phyloP scores from a whole-genome alignment of 1,284 basidiomycete species.

The Trichosporon ovoides region DNA sequence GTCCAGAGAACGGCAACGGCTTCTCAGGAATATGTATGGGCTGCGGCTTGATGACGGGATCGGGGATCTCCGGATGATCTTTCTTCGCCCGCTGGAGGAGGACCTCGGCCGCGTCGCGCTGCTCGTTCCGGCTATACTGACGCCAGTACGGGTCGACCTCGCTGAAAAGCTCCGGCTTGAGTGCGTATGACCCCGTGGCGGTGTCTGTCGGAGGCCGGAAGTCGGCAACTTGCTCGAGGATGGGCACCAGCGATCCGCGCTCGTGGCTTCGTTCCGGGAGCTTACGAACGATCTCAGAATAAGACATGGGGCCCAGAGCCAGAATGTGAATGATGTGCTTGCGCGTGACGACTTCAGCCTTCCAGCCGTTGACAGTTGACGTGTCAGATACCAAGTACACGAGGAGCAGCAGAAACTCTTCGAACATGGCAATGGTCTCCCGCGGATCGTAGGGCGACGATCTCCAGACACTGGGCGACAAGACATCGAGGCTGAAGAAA shows the following conservation, averaged over 20 bases:
- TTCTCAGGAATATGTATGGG: conserved; percentile 56
- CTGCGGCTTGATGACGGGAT: conserved; percentile 70
- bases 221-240: conserved; percentile 71
- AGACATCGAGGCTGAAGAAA: conserved; percentile 64
- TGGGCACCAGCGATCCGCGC: conserved; percentile 74
- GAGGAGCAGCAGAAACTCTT: conserved; percentile 84
- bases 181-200: conserved; percentile 80
- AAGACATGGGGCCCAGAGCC: conserved; percentile 79
- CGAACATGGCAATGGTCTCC: conserved; percentile 70
- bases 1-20: conserved; percentile 29
- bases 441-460: conserved; percentile 31
- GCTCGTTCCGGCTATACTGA: conserved; percentile 90
- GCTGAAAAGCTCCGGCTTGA: conserved; percentile 74
- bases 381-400: conserved; percentile 83
- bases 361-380: conserved; percentile 66
- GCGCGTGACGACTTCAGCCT: conserved; percentile 63
- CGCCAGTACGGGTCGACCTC: conserved; percentile 95
- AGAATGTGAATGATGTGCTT: conserved; percentile 88
- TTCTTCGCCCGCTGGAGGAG: conserved; percentile 65
- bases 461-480: conserved; percentile 27
- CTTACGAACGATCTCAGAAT: conserved; percentile 86
- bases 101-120: conserved; percentile 85
- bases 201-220: conserved; percentile 68
- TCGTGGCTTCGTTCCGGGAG: conserved; percentile 86
- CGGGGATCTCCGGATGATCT: conserved; percentile 50